Base-by-base conservation (phyloP, 176 grass and related monocot species). In the Bonia amplexicaulis region DNA sequence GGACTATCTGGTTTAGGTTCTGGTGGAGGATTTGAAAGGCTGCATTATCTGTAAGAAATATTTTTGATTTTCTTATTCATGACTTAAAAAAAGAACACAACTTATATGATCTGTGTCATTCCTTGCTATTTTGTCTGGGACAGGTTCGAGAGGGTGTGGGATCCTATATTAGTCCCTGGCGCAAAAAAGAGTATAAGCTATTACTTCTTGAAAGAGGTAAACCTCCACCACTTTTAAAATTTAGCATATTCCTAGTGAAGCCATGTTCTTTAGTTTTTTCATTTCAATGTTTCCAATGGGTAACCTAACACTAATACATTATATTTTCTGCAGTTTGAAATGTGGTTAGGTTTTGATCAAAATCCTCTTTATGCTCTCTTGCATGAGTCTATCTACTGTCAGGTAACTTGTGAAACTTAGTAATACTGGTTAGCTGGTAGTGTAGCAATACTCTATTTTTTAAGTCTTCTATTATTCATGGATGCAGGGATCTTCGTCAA, bases 101-200 rank as follows among this genome's bases (percentile, higher is more conserved):
- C 12, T 23, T 53, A 39, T 80, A 59, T 79, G 68, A 74, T 75
- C 41, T 74, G 12, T 44, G 48, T 11, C 17, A 46, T 82, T 74
- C 20, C 20, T 74, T 73, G 2, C 60, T 63, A 20, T 75, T 90
- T 85, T 69, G 65, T 85, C 37, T 61, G 57, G 76, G 23, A 80
- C 81, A 98, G 96, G 84, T 71, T 98, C n/a, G 96, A 98, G 73
- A 93, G 93, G 67, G 92, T 94, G 41, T 98, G 96, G 96, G 96
- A 98, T 92, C 96, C 93, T 89, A 73, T 90, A 92, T 74, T 98
- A 71, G 91, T 92, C 59, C 85, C 93, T 60, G 93, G 90, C 2
- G 83, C 91, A 61, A 88, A 90, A 66, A 95, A 84, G 89, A 85
- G 39, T 37, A 95, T 98, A 78, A 98, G 93, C 74, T 90, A 90